phyloP scores from a whole-genome alignment of 2,329 filamentous ascomycete species.

The Colletotrichum costaricense region DNA sequence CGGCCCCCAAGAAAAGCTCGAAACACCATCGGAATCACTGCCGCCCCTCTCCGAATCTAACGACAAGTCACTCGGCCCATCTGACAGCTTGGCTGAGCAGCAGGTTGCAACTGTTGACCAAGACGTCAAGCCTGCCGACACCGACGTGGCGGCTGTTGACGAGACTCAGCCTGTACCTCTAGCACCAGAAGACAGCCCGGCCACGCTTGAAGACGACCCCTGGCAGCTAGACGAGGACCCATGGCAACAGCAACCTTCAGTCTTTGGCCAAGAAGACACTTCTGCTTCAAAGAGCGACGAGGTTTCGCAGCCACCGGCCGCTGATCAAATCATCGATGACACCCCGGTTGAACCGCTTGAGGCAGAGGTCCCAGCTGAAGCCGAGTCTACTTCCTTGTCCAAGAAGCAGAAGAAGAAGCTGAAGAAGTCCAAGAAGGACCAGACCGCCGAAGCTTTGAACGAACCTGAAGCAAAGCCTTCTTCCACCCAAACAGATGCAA shows the following conservation, averaged over 20 bases:
- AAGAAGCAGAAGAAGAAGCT: constrained; percentile 40
- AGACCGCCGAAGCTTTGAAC: constrained; percentile 22
- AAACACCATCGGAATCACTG: background rate
- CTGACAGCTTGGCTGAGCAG: background rate
- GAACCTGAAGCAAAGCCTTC: constrained; percentile 8
- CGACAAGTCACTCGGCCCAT: background rate
- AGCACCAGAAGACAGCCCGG: background rate
- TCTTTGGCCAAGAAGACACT: background rate
- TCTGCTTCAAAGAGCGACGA: background rate
- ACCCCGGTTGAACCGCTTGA: background rate
- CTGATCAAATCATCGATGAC: background rate
- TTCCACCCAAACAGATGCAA: background rate
- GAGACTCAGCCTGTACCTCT: background rate
- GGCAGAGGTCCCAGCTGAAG: background rate
- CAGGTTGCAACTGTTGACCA: background rate
- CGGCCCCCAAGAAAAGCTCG: background rate
- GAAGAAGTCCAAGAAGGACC: constrained; percentile 35
- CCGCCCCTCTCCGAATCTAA: background rate
- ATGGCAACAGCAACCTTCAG: background rate
- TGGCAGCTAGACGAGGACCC: background rate
- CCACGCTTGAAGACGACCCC: background rate
- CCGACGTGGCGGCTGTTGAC: background rate
- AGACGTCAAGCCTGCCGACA: background rate
- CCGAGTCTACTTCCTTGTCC: constrained; percentile 15
- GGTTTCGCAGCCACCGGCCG: background rate